A percentile compares a stretch with the other conserved stretches of the same genome.
Conservation (phyloP, 1,139 yeast genomes). For the Kazachstania sp. region DNA sequence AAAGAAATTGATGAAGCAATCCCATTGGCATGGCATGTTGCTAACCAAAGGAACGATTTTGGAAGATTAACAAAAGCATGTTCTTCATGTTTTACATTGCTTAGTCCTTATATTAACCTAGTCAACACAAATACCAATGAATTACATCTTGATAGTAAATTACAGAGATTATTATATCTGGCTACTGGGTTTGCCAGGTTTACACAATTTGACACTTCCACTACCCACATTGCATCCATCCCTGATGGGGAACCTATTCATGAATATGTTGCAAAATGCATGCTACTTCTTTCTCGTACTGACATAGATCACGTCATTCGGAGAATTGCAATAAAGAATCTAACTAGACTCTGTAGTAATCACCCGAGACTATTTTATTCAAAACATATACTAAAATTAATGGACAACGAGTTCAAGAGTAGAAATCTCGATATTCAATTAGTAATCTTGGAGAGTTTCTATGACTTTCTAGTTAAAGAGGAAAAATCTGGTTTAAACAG, state of each 20-base stretch:
- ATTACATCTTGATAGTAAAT: conserved; percentile 36
- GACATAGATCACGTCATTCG: conserved; percentile 33
- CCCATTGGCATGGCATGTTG: conserved; percentile 54
- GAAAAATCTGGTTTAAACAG: conserved; percentile 39
- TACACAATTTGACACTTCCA: conserved; percentile 47
- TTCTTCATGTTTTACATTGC: conserved; percentile 45
- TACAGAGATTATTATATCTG: conserved; percentile 51
- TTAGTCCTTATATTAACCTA: conserved; percentile 38
- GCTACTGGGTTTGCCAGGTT: conserved; percentile 64
- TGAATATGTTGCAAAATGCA: conserved; percentile 48
- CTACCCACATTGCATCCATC: conserved; percentile 38
- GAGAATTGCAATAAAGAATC: conserved; percentile 46
- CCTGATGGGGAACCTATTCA: conserved; percentile 45
- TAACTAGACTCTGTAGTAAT: conserved; percentile 49
- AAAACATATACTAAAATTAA: conserved; percentile 41
- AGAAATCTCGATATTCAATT: conserved; percentile 36
- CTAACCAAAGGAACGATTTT: conserved; percentile 40
- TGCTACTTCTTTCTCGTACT: conserved; percentile 44
- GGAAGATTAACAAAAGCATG: conserved; percentile 51
- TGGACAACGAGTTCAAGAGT: conserved; percentile 44
- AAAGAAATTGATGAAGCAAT: conserved; percentile 60
- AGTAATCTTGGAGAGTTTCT: conserved; percentile 46
- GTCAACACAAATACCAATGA: conserved; percentile 23
- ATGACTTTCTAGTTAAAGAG: conserved; percentile 46
- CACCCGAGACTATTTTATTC: conserved; percentile 58